Conservation (phyloP, 768 basidiomycete genomes). For the Calocera cornea region DNA sequence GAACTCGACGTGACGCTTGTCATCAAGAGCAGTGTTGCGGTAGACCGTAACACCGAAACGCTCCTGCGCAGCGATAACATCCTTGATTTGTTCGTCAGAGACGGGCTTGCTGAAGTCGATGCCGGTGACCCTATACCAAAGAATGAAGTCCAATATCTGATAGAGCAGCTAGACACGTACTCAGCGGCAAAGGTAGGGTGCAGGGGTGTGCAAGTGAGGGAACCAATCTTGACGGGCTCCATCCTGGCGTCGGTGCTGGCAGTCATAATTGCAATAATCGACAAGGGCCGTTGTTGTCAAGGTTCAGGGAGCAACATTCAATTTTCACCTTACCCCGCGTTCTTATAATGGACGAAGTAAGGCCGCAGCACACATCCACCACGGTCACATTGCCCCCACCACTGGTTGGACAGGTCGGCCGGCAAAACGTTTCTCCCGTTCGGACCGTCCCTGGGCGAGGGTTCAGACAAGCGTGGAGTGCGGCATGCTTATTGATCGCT, state of each 20-base stretch:
- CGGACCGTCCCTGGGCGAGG: not conserved
- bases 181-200: constrained; percentile 17
- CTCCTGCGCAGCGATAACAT: constrained; percentile 14
- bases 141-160: not conserved
- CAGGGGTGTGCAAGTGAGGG: constrained; percentile 15
- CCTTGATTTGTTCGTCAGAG: constrained; percentile 15
- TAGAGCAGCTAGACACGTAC: not conserved
- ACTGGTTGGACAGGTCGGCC: not conserved
- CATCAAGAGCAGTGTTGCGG: constrained; percentile 22
- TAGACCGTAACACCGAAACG: constrained; percentile 21
- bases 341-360: not conserved
- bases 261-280: not conserved
- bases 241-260: not conserved
- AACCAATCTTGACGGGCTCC: constrained; percentile 12
- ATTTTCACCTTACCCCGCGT: not conserved
- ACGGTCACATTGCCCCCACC: not conserved
- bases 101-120: constrained; percentile 22
- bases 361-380: not conserved
- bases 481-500: not conserved
- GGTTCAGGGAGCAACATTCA: not conserved
- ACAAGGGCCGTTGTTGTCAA: not conserved
- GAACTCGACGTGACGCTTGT: constrained; percentile 18
- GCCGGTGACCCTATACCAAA: constrained; percentile 17
- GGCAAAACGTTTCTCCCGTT: not conserved
- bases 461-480: not conserved